These are phyloP conservation scores for Achlya hypogyna DNA, from an alignment of 352 stramenopile species.

Conservation along the genomic window DNA sequence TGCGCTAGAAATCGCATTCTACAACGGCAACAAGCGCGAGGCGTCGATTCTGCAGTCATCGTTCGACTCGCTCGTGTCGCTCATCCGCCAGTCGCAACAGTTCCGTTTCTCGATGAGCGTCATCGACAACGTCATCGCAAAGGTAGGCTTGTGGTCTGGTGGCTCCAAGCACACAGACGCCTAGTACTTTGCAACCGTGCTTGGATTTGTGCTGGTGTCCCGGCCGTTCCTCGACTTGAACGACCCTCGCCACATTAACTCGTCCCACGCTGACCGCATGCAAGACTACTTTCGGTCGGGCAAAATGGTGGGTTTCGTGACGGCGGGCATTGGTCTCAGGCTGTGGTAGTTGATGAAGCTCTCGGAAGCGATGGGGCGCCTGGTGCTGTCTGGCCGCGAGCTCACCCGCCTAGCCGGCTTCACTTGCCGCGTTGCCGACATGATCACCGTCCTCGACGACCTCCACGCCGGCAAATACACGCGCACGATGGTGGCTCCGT, in stretches of 20 bases:
- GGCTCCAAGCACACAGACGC: not conserved
- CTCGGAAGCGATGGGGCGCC: slow-evolving; percentile 69
- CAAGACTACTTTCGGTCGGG: slow-evolving; percentile 79
- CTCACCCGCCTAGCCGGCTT: slow-evolving; percentile 75
- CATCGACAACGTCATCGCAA: slow-evolving; percentile 80
- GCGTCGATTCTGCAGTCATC: slow-evolving; percentile 64
- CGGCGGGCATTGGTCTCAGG: not conserved
- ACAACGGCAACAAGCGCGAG: slow-evolving; percentile 83
- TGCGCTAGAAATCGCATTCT: slow-evolving; percentile 79
- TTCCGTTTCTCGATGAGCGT: slow-evolving; percentile 79
- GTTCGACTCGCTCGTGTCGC: slow-evolving; percentile 48
- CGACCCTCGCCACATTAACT: slow-evolving; percentile 44
- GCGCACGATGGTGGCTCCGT: slow-evolving; percentile 58
- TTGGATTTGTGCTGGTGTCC: slow-evolving; percentile 73
- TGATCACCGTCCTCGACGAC: slow-evolving; percentile 67
- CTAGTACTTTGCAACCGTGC: slow-evolving; percentile 67
- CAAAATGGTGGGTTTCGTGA: slow-evolving; percentile 43
- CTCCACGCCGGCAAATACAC: slow-evolving; percentile 58
- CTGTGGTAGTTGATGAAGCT: slow-evolving; percentile 46
- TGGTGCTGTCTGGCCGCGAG: slow-evolving; percentile 78
- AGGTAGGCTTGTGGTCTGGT: slow-evolving; percentile 22
- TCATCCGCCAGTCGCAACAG: slow-evolving; percentile 66
- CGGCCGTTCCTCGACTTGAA: slow-evolving; percentile 54
- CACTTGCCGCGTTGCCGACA: slow-evolving; percentile 64
- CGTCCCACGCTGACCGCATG: slow-evolving; percentile 69